A percentile compares a stretch with the other conserved stretches of the same genome.
Conservation (phyloP, 495 filamentous ascomycete genomes). For the Aspergillus egyptiacus region DNA sequence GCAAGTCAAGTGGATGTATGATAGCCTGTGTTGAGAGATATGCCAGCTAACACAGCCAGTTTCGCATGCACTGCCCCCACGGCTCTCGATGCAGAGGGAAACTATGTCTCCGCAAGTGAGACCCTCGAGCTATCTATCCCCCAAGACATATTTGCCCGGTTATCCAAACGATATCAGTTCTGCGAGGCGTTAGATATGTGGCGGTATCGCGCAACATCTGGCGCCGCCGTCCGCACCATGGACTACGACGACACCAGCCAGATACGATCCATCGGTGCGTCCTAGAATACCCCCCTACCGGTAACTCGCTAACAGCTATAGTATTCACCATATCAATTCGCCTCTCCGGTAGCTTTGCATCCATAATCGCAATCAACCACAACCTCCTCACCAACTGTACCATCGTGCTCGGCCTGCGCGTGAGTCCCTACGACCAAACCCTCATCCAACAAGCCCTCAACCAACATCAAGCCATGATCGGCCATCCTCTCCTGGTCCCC, state of each 20-base stretch:
- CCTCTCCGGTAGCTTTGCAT: conserved; percentile 9
- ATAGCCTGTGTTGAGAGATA: too few relatives aligned
- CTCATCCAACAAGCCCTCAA: neutral
- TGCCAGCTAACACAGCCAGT: neutral
- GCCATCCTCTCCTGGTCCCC: conserved; percentile 6
- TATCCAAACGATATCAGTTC: conserved; percentile 1
- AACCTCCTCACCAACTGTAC: neutral
- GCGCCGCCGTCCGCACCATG: neutral
- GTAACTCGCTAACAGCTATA: neutral
- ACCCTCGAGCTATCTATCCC: conserved; percentile 1
- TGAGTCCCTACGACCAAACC: conserved; percentile 8
- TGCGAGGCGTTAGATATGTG: neutral
- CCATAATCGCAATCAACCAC: conserved; percentile 8
- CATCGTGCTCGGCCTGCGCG: neutral
- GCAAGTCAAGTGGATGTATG: conserved; percentile 4
- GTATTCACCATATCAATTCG: conserved; percentile 9
- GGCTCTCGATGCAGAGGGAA: neutral
- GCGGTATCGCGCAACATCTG: conserved; percentile 2
- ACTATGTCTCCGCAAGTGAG: neutral
- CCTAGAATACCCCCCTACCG: neutral
- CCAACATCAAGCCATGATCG: neutral
- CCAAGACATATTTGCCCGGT: neutral
- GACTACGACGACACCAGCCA: conserved; percentile 1
- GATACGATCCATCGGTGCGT: neutral
- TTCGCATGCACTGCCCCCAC: conserved; percentile 1